These are phyloP conservation scores for Arbutus unedo DNA, from an alignment of 148 eudicot genomes.

Conservation along the genomic window DNA sequence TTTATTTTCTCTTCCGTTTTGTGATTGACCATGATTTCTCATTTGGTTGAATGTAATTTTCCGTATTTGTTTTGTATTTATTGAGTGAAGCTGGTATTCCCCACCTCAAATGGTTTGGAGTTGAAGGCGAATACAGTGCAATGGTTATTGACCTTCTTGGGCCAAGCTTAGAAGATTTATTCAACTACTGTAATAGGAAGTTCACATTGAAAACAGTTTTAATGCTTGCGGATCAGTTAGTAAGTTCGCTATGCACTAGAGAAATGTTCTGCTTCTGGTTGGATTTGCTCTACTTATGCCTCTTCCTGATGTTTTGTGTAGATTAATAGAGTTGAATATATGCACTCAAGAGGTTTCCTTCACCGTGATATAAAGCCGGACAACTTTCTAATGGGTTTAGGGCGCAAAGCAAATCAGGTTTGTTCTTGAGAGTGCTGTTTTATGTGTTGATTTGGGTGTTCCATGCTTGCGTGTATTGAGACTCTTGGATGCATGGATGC, in stretches of 20 bases:
- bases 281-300: not conserved
- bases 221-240: conserved; percentile 76
- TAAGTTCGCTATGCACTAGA: conserved; percentile 19
- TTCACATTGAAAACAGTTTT: conserved; percentile 76
- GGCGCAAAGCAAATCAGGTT: conserved; percentile 99
- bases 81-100: conserved; percentile 60
- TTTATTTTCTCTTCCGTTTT: not conserved
- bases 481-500: not conserved
- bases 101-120: conserved; percentile 69
- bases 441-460: not conserved
- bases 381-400: conserved; percentile 95
- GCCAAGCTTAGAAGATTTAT: conserved; percentile 69
- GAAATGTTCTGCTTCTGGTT: not conserved
- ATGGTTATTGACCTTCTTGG: conserved; percentile 83
- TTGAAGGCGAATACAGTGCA: conserved; percentile 62
- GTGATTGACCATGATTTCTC: not conserved
- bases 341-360: conserved; percentile 97
- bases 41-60: not conserved
- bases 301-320: conserved; percentile 19
- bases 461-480: not conserved
- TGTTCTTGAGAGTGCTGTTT: not conserved
- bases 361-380: conserved; percentile 99
- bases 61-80: not conserved
- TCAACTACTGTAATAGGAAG: conserved; percentile 62
- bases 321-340: conserved; percentile 65